phyloP scores from a whole-genome alignment of 2,329 filamentous ascomycete species.

The Tolypocladium capitatum region DNA sequence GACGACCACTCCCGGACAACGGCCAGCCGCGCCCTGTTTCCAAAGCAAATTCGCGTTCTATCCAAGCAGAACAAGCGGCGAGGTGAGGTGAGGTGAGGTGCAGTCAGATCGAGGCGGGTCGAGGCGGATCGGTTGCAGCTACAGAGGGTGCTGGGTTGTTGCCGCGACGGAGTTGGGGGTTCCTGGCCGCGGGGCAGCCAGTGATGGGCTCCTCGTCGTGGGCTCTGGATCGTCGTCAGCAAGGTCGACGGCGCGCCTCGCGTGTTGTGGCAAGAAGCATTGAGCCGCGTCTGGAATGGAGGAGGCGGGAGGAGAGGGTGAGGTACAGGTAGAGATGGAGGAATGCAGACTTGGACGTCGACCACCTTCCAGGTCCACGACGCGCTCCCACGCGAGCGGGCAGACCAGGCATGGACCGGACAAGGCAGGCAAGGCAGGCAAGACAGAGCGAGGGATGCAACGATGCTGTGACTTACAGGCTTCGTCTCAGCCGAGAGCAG shows the following conservation, averaged over 20 bases:
- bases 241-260: slow-evolving; percentile 1
- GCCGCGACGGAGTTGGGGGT: not conserved
- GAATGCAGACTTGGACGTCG: slow-evolving; percentile 1
- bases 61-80: not conserved
- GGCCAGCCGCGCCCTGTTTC: slow-evolving; percentile 1
- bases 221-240: slow-evolving; percentile 1
- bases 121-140: not conserved
- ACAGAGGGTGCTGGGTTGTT: not conserved
- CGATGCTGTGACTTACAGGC: not conserved
- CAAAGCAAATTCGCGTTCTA: not conserved
- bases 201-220: not conserved
- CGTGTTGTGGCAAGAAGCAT: slow-evolving; percentile 8
- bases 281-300: slow-evolving; percentile 11
- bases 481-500: not conserved
- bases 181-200: not conserved
- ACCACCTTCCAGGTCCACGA: not conserved
- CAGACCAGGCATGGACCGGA: not conserved
- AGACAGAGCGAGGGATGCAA: not conserved
- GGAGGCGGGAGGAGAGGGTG: slow-evolving; percentile 3
- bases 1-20: slow-evolving; percentile 7
- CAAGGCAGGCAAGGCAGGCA: not conserved
- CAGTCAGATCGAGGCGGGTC: not conserved
- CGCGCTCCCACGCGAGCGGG: not conserved
- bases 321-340: not conserved
- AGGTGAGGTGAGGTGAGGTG: not conserved